These are phyloP conservation scores for Penicillium angulare DNA, from an alignment of 495 filamentous ascomycete genomes.

Conservation along the genomic window DNA sequence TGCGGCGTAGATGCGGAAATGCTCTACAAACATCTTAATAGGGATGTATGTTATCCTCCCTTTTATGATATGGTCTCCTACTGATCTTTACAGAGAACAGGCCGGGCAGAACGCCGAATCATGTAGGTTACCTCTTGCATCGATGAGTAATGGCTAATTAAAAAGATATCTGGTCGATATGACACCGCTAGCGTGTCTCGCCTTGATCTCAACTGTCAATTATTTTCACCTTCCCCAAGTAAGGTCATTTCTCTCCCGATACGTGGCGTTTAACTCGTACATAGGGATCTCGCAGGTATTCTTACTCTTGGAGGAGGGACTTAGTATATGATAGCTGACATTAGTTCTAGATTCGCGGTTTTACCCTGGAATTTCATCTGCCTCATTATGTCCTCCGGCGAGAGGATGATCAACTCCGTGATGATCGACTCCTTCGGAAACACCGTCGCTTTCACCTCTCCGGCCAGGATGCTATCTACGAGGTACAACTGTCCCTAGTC, in stretches of 20 bases:
- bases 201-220: constrained; percentile 13
- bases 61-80: neutral
- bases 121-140: constrained; percentile 5
- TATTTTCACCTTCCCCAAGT: constrained; percentile 14
- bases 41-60: constrained; percentile 2
- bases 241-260: constrained; percentile 15
- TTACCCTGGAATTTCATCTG: constrained; percentile 29
- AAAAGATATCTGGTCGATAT: constrained; percentile 18
- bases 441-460: constrained; percentile 7
- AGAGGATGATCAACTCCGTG: constrained; percentile 4
- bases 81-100: constrained; percentile 6
- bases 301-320: neutral
- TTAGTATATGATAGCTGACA: neutral
- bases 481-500: constrained; percentile 27
- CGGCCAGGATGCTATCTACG: constrained; percentile 18
- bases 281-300: constrained; percentile 19
- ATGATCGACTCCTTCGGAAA: constrained; percentile 17
- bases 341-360: constrained; percentile 7
- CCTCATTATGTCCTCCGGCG: constrained; percentile 27
- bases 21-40: constrained; percentile 12
- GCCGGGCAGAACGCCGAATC: constrained; percentile 12
- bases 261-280: constrained; percentile 17
- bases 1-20: constrained; percentile 11
- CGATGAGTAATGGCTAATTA: neutral
- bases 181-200: constrained; percentile 12